A percentile compares a stretch with the other conserved stretches of the same genome.
phyloP scores from a whole-genome alignment of 208 protist genomes.

The Trypanosoma scelopori region DNA sequence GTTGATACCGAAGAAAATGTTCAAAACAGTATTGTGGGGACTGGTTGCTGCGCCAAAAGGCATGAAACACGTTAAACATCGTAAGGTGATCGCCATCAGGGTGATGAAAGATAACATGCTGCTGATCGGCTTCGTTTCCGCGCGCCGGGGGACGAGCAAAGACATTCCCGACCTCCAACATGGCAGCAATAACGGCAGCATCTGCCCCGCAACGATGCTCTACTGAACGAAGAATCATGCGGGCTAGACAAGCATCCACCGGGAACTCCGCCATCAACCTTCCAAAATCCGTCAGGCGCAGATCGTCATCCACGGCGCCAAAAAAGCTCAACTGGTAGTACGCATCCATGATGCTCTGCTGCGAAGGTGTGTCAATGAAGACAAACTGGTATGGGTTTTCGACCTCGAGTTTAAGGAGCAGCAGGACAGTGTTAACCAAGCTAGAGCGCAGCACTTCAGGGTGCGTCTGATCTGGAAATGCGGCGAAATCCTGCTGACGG shows the following conservation, averaged over 20 bases:
- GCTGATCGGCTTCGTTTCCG: conserved; percentile 41
- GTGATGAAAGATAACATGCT: conserved; percentile 46
- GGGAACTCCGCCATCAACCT: conserved; percentile 69
- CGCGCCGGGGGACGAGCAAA: conserved; percentile 47
- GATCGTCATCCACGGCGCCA: conserved; percentile 97
- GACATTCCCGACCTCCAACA: conserved; percentile 79
- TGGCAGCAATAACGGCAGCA: conserved; percentile 82
- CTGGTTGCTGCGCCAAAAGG: conserved; percentile 41
- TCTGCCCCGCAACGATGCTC: conserved; percentile 79
- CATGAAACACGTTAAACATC: conserved; percentile 82
- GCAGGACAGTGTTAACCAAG: conserved; percentile 94
- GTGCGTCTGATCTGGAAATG: conserved; percentile 76
- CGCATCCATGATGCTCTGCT: conserved; percentile 95
- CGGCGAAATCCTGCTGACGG: conserved; percentile 80
- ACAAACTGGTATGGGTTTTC: conserved; percentile 96
- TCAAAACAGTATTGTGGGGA: conserved; percentile 64
- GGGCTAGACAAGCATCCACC: conserved; percentile 91
- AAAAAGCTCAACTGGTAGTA: conserved; percentile 97
- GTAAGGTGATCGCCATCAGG: conserved; percentile 81
- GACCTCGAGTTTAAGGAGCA: conserved; percentile 96
- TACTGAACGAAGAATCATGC: conserved; percentile 87
- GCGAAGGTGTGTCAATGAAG: conserved; percentile 97
- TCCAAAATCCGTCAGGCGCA: conserved; percentile 73
- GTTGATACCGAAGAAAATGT: conserved; percentile 65
- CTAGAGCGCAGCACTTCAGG: conserved; percentile 98